These are phyloP conservation scores for Vaccinium myrtillus DNA, from an alignment of 148 eudicot species.

Conservation along the genomic window DNA sequence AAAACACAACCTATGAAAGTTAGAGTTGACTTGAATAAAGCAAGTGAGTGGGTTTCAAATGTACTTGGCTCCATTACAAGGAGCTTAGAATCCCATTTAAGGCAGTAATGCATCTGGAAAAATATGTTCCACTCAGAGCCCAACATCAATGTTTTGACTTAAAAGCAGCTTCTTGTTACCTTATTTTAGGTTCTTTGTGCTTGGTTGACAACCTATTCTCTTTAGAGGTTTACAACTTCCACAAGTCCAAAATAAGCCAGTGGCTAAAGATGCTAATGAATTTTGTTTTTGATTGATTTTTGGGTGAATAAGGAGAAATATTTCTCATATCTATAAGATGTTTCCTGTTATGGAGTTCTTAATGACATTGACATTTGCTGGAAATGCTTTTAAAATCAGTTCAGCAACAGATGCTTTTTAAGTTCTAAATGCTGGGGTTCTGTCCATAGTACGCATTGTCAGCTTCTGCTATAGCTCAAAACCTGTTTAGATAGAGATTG, in stretches of 20 bases:
- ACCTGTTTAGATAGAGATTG: not conserved
- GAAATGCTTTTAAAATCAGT: not conserved
- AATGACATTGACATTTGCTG: not conserved
- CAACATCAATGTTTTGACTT: not conserved
- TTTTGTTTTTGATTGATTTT: not conserved
- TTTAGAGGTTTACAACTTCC: not conserved
- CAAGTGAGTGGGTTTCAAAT: not conserved
- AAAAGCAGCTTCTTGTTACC: not conserved
- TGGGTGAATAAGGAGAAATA: not conserved
- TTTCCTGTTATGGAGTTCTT: not conserved
- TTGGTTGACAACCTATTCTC: too few species aligned
- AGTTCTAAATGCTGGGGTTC: not conserved
- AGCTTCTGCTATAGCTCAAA: conserved; percentile 6
- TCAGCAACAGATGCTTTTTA: not conserved
- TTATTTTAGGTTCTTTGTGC: not conserved
- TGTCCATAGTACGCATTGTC: not conserved
- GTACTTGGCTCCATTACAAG: not conserved
- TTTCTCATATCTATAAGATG: not conserved
- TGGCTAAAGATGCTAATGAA: not conserved
- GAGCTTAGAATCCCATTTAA: conserved; percentile 2
- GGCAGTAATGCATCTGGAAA: not conserved
- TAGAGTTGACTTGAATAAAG: not conserved
- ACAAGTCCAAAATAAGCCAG: not conserved
- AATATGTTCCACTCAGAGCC: not conserved
- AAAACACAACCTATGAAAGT: not conserved